phyloP scores from a whole-genome alignment of 306 rosid genomes.

The Phaseolus lunatus region DNA sequence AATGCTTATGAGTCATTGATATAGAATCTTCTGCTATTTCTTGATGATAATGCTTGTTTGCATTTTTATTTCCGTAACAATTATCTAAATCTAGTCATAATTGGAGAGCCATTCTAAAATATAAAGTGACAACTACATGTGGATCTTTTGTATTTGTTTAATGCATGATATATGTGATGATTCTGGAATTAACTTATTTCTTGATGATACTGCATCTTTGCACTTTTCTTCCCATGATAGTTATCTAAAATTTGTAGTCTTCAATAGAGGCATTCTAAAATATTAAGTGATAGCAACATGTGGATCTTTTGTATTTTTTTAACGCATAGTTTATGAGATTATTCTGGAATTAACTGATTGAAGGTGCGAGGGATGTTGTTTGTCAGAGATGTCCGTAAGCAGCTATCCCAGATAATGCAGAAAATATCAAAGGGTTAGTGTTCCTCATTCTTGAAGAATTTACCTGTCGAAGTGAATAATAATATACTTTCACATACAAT shows the following conservation, averaged over 20 bases:
- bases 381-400: slow-evolving; percentile 91
- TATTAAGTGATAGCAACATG: slow-evolving; percentile 10
- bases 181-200: slow-evolving; percentile 29
- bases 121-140: slow-evolving; percentile 14
- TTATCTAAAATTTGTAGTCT: slow-evolving; percentile 28
- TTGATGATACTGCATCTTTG: slow-evolving; percentile 36
- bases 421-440: slow-evolving; percentile 82
- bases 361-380: slow-evolving; percentile 95
- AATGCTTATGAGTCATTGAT: slow-evolving; percentile 16
- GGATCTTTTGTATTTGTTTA: slow-evolving; percentile 25
- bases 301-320: slow-evolving; percentile 23
- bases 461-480: slow-evolving; percentile 36
- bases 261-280: slow-evolving; percentile 25
- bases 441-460: slow-evolving; percentile 37
- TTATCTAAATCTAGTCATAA: slow-evolving; percentile 30
- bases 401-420: slow-evolving; percentile 87
- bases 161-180: slow-evolving; percentile 32
- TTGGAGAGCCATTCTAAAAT: slow-evolving; percentile 24
- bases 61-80: slow-evolving; percentile 17
- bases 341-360: slow-evolving; percentile 48
- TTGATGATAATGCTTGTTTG: slow-evolving; percentile 38
- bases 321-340: slow-evolving; percentile 28
- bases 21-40: slow-evolving; percentile 27
- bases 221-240: slow-evolving; percentile 14
- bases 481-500: slow-evolving; percentile 34